Evolutionary conservation across 108 stramenopile genomes (phyloP), one percentile per base, ranked within the genome.

Genomic region (Nitzschia inconspicua): DNA sequence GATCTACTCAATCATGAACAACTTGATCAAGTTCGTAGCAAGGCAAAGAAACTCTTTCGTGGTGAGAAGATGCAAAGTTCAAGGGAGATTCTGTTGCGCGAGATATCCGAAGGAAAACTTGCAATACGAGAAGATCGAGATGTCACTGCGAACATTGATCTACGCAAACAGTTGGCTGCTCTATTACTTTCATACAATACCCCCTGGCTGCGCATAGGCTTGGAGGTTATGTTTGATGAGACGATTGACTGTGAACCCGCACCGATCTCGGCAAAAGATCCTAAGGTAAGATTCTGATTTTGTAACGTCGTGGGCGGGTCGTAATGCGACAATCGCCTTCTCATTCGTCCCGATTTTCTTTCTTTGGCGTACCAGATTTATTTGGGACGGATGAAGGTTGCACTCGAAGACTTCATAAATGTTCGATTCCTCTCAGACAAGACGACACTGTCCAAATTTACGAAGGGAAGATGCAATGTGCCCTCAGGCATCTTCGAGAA

Each of bases 171-270:
- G 30, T 44, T 96, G 19, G 47, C 76, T 20, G 60, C 82, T 16
- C 75, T 97, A 14, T 58, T 97, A 24, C 57, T 94, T 23, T 89
- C 93, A 22, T 98, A 97, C 57, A 67, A 91, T 2, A 77, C 73
- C 5, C 83, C 83, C 29, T 98, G 96, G 96, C 84, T 97, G 31
- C 71, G 76, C 31, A 37, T 97, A 23, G 96, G 95, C 0, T 74
- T 98, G 63, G 91, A 95, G 26, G 84, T 88, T 7, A 77, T 96
- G 44, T 84, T 96, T 46, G 94, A 83, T 4, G 83, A 87, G 55
- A 34, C 46, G 19, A 78, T 90, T 28, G 54, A n/a, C n/a, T n/a
- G n/a, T n/a, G n/a, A 60, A 30, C 65, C 71, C 10, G 57, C 30
- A 2, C 53, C 53, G 34, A 32, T 54, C 35, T 54, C 53, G 24